Conservation (phyloP, 805 yeast species). For the Metschnikowia henanensis region DNA sequence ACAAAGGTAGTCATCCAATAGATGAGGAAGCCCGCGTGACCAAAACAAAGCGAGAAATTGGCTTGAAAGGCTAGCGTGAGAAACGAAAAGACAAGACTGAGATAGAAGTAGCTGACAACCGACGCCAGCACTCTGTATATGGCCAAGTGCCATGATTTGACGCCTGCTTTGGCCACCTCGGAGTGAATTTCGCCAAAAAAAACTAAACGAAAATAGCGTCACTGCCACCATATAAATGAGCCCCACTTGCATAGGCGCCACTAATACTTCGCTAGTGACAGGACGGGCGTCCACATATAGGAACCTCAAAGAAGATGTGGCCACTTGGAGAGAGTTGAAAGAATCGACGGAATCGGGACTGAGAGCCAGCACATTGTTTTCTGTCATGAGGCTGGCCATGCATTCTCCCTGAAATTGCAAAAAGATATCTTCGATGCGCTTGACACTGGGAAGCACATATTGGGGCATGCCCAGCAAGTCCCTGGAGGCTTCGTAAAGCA, state of each 20-base stretch:
- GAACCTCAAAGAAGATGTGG: slow-evolving; percentile 37
- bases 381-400: slow-evolving; percentile 15
- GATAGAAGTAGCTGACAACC: slow-evolving; percentile 52
- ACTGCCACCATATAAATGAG: slow-evolving; percentile 68
- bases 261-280: slow-evolving; percentile 45
- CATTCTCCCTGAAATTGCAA: slow-evolving; percentile 24
- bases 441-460: slow-evolving; percentile 42
- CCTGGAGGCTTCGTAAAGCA: slow-evolving; percentile 61
- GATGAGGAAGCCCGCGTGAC: slow-evolving; percentile 68
- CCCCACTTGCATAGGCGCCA: slow-evolving; percentile 76
- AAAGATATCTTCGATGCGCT: slow-evolving; percentile 34
- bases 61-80: slow-evolving; percentile 73
- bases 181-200: slow-evolving; percentile 55
- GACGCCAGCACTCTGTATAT: slow-evolving; percentile 52
- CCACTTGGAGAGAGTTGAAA: slow-evolving; percentile 15
- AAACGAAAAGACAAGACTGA: slow-evolving; percentile 57
- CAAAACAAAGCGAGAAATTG: slow-evolving; percentile 57
- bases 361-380: too few relatives aligned
- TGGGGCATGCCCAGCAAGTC: slow-evolving; percentile 51
- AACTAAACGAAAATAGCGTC: slow-evolving; percentile 68
- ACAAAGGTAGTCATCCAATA: slow-evolving; percentile 69
- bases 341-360: too few relatives aligned
- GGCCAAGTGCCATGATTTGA: slow-evolving; percentile 46
- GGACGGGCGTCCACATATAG: slow-evolving; percentile 48
- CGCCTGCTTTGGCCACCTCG: slow-evolving; percentile 41